Conservation (phyloP, 129 eudicot genomes). For the Saposhnikovia divaricata region DNA sequence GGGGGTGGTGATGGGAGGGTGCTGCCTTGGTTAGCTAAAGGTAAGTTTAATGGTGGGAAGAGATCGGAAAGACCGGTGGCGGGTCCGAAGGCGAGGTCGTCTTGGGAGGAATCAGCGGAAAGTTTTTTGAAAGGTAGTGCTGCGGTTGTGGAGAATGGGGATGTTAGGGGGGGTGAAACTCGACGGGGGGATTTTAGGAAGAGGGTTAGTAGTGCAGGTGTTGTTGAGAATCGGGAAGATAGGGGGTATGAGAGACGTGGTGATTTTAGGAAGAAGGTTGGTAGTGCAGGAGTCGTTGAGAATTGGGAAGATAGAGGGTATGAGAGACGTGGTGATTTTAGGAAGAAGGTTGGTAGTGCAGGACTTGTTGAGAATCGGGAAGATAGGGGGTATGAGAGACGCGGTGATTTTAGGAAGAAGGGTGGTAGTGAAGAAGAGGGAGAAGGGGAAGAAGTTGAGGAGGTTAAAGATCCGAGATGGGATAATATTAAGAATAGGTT, state of each 20-base stretch:
- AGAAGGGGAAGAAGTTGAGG: conserved; percentile 38
- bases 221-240: conserved; percentile 16
- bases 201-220: conserved; percentile 16
- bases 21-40: conserved; percentile 72
- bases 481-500: conserved; percentile 51
- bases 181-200: conserved; percentile 13
- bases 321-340: conserved; percentile 15
- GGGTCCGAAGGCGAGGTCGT: conserved; percentile 27
- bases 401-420: conserved; percentile 10
- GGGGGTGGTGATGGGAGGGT: conserved; percentile 16
- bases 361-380: conserved; percentile 20
- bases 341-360: conserved; percentile 9
- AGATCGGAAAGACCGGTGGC: conserved; percentile 22
- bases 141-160: conserved; percentile 15
- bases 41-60: conserved; percentile 21
- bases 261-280: conserved; percentile 11
- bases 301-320: conserved; percentile 15
- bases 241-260: conserved; percentile 17
- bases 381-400: conserved; percentile 17
- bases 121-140: conserved; percentile 34
- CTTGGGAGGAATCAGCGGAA: conserved; percentile 66
- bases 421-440: conserved; percentile 24
- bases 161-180: conserved; percentile 14
- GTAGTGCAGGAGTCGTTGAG: conserved; percentile 19
- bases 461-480: conserved; percentile 60